A percentile compares a stretch with the other conserved stretches of the same genome.
phyloP scores from a whole-genome alignment of 495 filamentous ascomycete genomes.

The Jackrogersella multiformis region DNA sequence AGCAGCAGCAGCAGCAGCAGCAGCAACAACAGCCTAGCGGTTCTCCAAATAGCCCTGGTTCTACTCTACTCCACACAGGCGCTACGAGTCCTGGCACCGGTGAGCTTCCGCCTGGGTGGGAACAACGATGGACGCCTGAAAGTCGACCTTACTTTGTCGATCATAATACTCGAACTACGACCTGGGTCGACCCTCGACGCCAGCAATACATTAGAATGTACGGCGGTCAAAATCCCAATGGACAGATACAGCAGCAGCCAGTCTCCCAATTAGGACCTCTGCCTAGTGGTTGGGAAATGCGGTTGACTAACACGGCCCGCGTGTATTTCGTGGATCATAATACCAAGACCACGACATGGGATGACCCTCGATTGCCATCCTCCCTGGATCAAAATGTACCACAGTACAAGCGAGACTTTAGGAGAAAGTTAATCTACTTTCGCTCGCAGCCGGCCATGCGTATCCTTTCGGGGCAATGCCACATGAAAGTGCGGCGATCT shows the following conservation, averaged over 20 bases:
- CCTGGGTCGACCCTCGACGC: constrained; percentile 98
- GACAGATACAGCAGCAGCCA: constrained; percentile 94
- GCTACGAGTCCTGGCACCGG: constrained; percentile 94
- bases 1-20: too few species aligned
- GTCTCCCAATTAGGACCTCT: constrained; percentile 97
- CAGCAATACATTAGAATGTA: constrained; percentile 99
- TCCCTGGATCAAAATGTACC: constrained; percentile 98
- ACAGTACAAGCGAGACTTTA: constrained; percentile 99
- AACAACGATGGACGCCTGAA: constrained; percentile 94
- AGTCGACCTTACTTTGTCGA: constrained; percentile 98
- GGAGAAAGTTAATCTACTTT: constrained; percentile 98
- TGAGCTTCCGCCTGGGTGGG: constrained; percentile 95
- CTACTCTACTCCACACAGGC: constrained; percentile 92
- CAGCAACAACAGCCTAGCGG: constrained; percentile 57
- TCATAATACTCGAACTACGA: constrained; percentile 97
- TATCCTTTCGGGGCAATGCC: constrained; percentile 94
- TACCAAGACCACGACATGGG: constrained; percentile 99
- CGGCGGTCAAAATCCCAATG: constrained; percentile 78
- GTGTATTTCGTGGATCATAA: constrained; percentile 99
- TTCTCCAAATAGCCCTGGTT: constrained; percentile 59
- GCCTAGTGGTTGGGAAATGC: constrained; percentile 99
- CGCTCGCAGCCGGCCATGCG: constrained; percentile 95
- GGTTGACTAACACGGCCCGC: constrained; percentile 94
- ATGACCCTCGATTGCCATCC: constrained; percentile 93
- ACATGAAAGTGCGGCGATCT: constrained; percentile 94